These are phyloP conservation scores for Lactifluus pinguis DNA, from an alignment of 768 basidiomycete genomes.

Conservation along the genomic window DNA sequence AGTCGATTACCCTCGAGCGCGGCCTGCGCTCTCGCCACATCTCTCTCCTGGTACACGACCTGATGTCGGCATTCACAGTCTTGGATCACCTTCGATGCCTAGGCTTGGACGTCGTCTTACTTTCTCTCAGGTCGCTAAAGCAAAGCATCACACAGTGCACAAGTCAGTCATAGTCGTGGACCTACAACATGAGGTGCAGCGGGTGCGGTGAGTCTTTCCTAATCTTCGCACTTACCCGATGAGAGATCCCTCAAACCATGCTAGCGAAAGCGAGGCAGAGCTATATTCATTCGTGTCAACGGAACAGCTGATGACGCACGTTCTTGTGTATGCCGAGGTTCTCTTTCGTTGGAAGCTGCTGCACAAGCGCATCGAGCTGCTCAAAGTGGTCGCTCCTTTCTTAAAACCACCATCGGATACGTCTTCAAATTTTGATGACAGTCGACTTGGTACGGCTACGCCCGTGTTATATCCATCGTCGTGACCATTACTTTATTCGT, in stretches of 20 bases:
- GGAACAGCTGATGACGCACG: slow-evolving; percentile 41
- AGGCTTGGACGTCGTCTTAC: slow-evolving; percentile 28
- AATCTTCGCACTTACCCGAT: neutral
- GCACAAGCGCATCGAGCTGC: slow-evolving; percentile 61
- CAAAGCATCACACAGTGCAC: slow-evolving; percentile 27
- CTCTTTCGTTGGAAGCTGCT: slow-evolving; percentile 65
- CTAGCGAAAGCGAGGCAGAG: neutral
- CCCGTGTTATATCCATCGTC: neutral
- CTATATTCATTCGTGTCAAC: slow-evolving; percentile 19
- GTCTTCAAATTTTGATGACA: slow-evolving; percentile 16
- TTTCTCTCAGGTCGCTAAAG: slow-evolving; percentile 34
- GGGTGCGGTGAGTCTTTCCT: slow-evolving; percentile 9
- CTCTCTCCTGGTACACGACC: slow-evolving; percentile 27
- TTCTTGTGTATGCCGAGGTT: slow-evolving; percentile 66
- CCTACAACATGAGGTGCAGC: slow-evolving; percentile 17
- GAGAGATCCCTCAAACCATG: neutral
- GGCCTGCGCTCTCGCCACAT: neutral
- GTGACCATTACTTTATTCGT: slow-evolving; percentile 23
- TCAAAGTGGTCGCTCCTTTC: slow-evolving; percentile 47
- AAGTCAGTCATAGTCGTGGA: slow-evolving; percentile 32
- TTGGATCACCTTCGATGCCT: slow-evolving; percentile 2
- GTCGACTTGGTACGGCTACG: slow-evolving; percentile 18
- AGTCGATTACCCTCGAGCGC: neutral
- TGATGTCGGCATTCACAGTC: slow-evolving; percentile 28
- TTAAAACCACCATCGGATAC: neutral